Conservation (phyloP, 1,284 basidiomycete genomes). For the Boletus holoroseus region DNA sequence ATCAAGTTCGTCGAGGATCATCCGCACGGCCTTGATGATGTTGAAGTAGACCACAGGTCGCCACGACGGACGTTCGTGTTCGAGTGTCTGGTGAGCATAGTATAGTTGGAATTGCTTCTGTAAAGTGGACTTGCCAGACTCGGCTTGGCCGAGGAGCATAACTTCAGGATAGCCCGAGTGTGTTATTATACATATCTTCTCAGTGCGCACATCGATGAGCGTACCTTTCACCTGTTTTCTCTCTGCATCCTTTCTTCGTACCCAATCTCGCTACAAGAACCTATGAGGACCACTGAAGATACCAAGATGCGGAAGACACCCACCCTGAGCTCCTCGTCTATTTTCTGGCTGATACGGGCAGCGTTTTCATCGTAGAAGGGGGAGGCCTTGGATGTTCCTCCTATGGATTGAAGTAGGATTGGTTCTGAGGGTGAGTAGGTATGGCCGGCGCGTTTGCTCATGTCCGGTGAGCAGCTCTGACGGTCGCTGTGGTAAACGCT, state of each 20-base stretch:
- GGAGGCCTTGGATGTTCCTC: slow-evolving; percentile 31
- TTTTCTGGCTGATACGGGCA: slow-evolving; percentile 51
- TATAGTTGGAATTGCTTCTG: slow-evolving; percentile 78
- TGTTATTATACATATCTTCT: slow-evolving; percentile 4
- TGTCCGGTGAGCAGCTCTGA: slow-evolving; percentile 16
- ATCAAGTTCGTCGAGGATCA: slow-evolving; percentile 69
- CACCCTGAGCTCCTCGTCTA: slow-evolving; percentile 69
- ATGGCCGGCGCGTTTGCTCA: slow-evolving; percentile 30
- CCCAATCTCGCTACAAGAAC: slow-evolving; percentile 48
- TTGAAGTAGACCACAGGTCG: slow-evolving; percentile 75
- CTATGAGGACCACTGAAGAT: not conserved
- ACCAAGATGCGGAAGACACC: slow-evolving; percentile 16
- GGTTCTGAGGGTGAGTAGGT: slow-evolving; percentile 31
- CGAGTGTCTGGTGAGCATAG: slow-evolving; percentile 64
- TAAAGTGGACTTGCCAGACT: slow-evolving; percentile 74
- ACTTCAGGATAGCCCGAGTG: slow-evolving; percentile 35
- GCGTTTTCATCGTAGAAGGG: slow-evolving; percentile 45
- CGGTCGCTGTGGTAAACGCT: slow-evolving; percentile 19
- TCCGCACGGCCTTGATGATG: slow-evolving; percentile 70
- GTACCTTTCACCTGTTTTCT: slow-evolving; percentile 62
- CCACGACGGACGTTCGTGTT: slow-evolving; percentile 68
- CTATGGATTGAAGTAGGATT: slow-evolving; percentile 30
- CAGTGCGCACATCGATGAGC: slow-evolving; percentile 12
- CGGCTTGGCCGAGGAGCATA: slow-evolving; percentile 70
- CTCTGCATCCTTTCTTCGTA: slow-evolving; percentile 44